A percentile compares a stretch with the other conserved stretches of the same genome.
Evolutionary conservation across 2,329 filamentous ascomycete species (phyloP).

Genomic region (Neocucurbitaria cava): DNA sequence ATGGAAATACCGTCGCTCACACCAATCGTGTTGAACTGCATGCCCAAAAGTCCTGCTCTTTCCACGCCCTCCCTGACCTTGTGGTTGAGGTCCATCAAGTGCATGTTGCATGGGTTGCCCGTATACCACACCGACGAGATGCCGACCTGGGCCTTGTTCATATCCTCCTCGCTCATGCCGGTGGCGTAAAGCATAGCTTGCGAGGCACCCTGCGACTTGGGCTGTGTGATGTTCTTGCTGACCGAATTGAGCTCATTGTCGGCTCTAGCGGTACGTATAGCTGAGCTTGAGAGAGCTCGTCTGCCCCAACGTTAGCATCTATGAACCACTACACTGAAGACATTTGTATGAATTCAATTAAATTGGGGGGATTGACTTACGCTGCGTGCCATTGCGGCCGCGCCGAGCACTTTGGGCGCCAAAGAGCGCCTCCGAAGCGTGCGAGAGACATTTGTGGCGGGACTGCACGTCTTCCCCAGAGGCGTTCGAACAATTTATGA

Average conservation of each 20-base stretch:
- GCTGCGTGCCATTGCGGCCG: conserved; percentile 43
- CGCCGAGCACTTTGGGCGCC: conserved; percentile 39
- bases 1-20: conserved; percentile 98
- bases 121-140: conserved; percentile 99
- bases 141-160: conserved; percentile 96
- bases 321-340: not conserved
- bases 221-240: conserved; percentile 87
- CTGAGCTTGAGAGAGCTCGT: conserved; percentile 45
- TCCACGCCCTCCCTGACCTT: conserved; percentile 75
- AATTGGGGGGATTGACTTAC: conserved; percentile 24
- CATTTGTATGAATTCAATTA: not conserved
- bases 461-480: conserved; percentile 24
- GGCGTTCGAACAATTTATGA: conserved; percentile 35
- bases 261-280: conserved; percentile 36
- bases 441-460: conserved; percentile 43
- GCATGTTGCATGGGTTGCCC: conserved; percentile 99
- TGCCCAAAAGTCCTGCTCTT: conserved; percentile 82
- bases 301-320: conserved; percentile 32
- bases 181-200: conserved; percentile 99
- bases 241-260: conserved; percentile 71
- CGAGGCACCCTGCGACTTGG: conserved; percentile 96
- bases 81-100: conserved; percentile 87
- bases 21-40: conserved; percentile 99
- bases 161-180: conserved; percentile 82
- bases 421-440: conserved; percentile 43